phyloP scores from a whole-genome alignment of 2,329 filamentous ascomycete genomes.

The Ceratocystis lukuohia region DNA sequence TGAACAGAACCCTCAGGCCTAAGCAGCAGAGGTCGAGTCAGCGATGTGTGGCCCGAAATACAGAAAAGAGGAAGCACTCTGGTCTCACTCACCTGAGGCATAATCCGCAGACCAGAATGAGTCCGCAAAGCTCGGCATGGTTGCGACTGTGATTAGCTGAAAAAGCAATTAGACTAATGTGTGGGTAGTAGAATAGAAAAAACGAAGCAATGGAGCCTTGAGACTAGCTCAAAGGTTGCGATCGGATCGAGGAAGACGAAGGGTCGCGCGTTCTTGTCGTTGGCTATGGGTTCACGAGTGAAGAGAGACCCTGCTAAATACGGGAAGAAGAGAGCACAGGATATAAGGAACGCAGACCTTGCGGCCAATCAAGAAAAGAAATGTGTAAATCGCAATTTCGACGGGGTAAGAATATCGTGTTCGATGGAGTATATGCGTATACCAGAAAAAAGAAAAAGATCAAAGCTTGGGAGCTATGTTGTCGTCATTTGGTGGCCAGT shows the following conservation, averaged over 20 bases:
- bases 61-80: no score
- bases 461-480: slow-evolving; percentile 7
- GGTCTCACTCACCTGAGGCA: slow-evolving; percentile 56
- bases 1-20: slow-evolving; percentile 85
- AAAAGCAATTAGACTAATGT: not conserved
- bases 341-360: slow-evolving; percentile 4
- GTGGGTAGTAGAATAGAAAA: not conserved
- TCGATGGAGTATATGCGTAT: not conserved
- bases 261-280: not conserved
- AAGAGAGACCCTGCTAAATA: not conserved
- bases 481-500: not conserved
- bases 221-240: slow-evolving; percentile 2
- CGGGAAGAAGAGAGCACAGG: not conserved
- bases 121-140: slow-evolving; percentile 80
- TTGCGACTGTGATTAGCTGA: slow-evolving; percentile 23
- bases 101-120: slow-evolving; percentile 99
- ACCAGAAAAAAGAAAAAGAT: not conserved
- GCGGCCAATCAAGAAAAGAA: not conserved
- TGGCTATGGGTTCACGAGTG: not conserved
- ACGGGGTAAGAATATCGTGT: not conserved
- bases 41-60: not conserved
- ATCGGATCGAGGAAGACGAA: no score
- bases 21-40: not conserved
- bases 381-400: not conserved
- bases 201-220: not conserved